These are phyloP conservation scores for Chlorencoelia australis DNA, from an alignment of 2,329 filamentous ascomycete genomes.

Conservation along the genomic window DNA sequence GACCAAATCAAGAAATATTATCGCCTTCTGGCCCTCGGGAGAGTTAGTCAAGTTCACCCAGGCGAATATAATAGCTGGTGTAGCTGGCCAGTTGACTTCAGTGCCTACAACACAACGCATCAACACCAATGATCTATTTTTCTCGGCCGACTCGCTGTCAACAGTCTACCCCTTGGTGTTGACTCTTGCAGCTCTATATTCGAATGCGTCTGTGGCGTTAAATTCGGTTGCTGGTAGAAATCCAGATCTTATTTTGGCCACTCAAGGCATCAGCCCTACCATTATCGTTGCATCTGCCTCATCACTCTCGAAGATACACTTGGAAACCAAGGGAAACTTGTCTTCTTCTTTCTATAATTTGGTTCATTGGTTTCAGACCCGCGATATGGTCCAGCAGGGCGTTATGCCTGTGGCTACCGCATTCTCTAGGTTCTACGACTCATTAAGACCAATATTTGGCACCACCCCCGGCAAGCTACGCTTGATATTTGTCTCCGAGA, in stretches of 20 bases:
- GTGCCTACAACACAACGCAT: constrained; percentile 69
- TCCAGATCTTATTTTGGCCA: constrained; percentile 62
- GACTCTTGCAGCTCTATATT: constrained; percentile 73
- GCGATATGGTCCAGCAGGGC: constrained; percentile 58
- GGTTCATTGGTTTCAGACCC: constrained; percentile 62
- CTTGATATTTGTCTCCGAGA: constrained; percentile 69
- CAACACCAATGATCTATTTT: constrained; percentile 65
- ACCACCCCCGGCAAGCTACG: constrained; percentile 64
- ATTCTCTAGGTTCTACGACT: constrained; percentile 51
- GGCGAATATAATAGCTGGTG: constrained; percentile 75
- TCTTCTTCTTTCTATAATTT: constrained; percentile 54
- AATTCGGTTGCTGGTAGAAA: constrained; percentile 75
- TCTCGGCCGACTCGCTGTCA: constrained; percentile 73
- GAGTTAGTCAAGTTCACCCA: constrained; percentile 78
- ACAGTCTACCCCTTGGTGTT: constrained; percentile 70
- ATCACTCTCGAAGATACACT: constrained; percentile 59
- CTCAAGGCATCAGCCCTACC: constrained; percentile 67
- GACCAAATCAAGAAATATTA: constrained; percentile 37
- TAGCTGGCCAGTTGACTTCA: constrained; percentile 66
- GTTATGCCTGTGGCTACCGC: constrained; percentile 60
- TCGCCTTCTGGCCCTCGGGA: constrained; percentile 57
- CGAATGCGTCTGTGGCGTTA: constrained; percentile 75
- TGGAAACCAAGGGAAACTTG: constrained; percentile 47
- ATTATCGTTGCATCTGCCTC: constrained; percentile 70
- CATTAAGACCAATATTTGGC: constrained; percentile 48